A percentile compares a stretch with the other conserved stretches of the same genome.
Evolutionary conservation across 2,329 filamentous ascomycete genomes (phyloP).

Genomic region (Epichloe uncinata): DNA sequence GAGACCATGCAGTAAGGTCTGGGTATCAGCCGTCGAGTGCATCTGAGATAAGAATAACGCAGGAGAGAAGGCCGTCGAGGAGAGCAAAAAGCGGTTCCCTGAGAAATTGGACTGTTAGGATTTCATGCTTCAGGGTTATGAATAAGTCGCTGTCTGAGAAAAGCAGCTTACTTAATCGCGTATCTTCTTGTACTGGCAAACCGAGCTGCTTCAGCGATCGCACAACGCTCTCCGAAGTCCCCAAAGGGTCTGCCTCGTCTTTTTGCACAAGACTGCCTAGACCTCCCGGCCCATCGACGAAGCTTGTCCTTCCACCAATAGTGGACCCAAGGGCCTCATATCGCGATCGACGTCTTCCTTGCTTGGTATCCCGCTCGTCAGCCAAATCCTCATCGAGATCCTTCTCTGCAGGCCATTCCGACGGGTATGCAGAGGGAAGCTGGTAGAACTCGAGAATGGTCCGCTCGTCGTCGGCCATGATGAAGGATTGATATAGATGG

Average conservation of each 20-base stretch:
- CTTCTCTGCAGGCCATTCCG: constrained; percentile 76
- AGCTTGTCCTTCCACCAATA: constrained; percentile 49
- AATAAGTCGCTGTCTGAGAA: constrained; percentile 3
- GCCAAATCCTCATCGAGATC: constrained; percentile 54
- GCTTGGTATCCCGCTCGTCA: constrained; percentile 35
- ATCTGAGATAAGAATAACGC: constrained; percentile 84
- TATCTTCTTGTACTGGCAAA: constrained; percentile 72
- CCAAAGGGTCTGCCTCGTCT: constrained; percentile 86
- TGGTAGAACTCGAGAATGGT: constrained; percentile 83
- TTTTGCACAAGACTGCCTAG: constrained; percentile 70
- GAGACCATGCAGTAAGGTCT: constrained; percentile 66
- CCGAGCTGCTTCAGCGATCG: constrained; percentile 63
- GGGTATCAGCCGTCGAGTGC: constrained; percentile 74
- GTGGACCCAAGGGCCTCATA: constrained; percentile 75
- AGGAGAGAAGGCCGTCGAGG: constrained; percentile 90
- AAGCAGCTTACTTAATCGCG: constrained; percentile 51
- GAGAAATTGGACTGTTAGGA: constrained; percentile 10
- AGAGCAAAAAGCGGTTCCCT: constrained; percentile 89
- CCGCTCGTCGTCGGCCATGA: constrained; percentile 58
- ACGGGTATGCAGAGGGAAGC: constrained; percentile 66
- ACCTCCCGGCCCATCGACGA: constrained; percentile 26
- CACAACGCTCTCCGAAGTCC: constrained; percentile 74
- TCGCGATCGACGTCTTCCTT: constrained; percentile 55
- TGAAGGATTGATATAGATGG: constrained; percentile 6
- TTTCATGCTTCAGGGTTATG: not conserved